A percentile compares a stretch with the other conserved stretches of the same genome.
Evolutionary conservation across 2,329 filamentous ascomycete species (phyloP).

Genomic region (Hymenoscyphus occultus): DNA sequence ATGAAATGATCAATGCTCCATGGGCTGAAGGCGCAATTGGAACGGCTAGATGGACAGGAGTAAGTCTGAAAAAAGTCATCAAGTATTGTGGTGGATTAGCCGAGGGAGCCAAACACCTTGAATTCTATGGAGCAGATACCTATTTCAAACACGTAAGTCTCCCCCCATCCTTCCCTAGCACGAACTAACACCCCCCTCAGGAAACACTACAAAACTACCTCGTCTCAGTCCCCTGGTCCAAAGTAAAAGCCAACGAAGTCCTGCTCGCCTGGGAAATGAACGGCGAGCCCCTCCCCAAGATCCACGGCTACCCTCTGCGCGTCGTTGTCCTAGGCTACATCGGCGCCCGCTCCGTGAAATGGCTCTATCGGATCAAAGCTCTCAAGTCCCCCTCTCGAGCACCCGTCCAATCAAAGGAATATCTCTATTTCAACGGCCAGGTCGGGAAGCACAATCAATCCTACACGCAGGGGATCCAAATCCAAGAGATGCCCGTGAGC

Average conservation of each 20-base stretch:
- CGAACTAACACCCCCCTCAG: neutral
- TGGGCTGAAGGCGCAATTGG: conserved; percentile 69
- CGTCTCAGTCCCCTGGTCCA: conserved; percentile 64
- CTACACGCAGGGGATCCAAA: conserved; percentile 67
- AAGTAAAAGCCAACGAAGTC: conserved; percentile 65
- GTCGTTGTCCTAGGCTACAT: conserved; percentile 63
- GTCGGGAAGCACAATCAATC: conserved; percentile 66
- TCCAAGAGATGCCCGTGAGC: conserved; percentile 43
- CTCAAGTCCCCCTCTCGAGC: conserved; percentile 54
- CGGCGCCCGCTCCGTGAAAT: conserved; percentile 66
- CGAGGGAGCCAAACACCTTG: conserved; percentile 57
- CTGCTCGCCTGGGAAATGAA: conserved; percentile 68
- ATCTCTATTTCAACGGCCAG: conserved; percentile 64
- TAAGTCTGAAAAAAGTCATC: conserved; percentile 67
- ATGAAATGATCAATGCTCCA: conserved; percentile 50
- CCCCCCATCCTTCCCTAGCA: neutral
- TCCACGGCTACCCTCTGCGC: conserved; percentile 64
- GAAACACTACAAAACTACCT: conserved; percentile 63
- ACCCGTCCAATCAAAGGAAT: conserved; percentile 64
- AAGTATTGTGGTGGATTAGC: conserved; percentile 64
- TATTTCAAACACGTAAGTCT: conserved; percentile 60
- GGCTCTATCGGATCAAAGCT: conserved; percentile 62
- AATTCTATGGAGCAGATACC: conserved; percentile 68
- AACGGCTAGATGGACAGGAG: conserved; percentile 60
- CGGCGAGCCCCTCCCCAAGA: conserved; percentile 56